phyloP scores from a whole-genome alignment of 116 monocot species.

The Zostera marina region DNA sequence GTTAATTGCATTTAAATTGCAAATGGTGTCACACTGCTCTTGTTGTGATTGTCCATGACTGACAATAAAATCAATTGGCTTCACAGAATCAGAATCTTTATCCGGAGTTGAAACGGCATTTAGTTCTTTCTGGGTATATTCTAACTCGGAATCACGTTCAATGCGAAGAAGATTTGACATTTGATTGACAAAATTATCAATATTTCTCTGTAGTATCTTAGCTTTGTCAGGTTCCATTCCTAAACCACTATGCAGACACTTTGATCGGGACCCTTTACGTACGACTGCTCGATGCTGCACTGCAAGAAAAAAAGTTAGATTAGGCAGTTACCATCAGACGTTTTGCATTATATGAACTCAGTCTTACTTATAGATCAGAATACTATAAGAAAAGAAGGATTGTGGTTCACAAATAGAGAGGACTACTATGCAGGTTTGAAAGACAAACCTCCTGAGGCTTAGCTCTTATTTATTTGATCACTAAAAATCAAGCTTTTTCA shows the following conservation, averaged over 20 bases:
- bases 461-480: too few relatives aligned
- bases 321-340: neutral
- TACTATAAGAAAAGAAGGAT: too few relatives aligned
- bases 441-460: too few relatives aligned
- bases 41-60: constrained; percentile 86
- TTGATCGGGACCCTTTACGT: constrained; percentile 28
- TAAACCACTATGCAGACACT: constrained; percentile 33
- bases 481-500: too few relatives aligned
- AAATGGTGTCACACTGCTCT: constrained; percentile 93
- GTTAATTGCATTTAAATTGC: constrained; percentile 81
- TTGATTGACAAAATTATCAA: constrained; percentile 57
- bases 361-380: too few relatives aligned
- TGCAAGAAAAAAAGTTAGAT: constrained; percentile 19
- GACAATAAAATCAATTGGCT: constrained; percentile 82
- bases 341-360: too few relatives aligned
- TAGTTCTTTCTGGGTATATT: constrained; percentile 85
- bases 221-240: constrained; percentile 58
- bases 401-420: too few relatives aligned
- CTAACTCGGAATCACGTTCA: constrained; percentile 91
- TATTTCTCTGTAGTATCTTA: constrained; percentile 44
- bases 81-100: constrained; percentile 27
- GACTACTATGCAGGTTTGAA: too few relatives aligned
- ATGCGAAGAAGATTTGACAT: constrained; percentile 86
- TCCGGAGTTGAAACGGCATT: constrained; percentile 63
- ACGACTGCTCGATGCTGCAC: constrained; percentile 68